These are phyloP conservation scores for Sugiyamaella smithiae DNA, from an alignment of 805 yeast species.

Conservation along the genomic window DNA sequence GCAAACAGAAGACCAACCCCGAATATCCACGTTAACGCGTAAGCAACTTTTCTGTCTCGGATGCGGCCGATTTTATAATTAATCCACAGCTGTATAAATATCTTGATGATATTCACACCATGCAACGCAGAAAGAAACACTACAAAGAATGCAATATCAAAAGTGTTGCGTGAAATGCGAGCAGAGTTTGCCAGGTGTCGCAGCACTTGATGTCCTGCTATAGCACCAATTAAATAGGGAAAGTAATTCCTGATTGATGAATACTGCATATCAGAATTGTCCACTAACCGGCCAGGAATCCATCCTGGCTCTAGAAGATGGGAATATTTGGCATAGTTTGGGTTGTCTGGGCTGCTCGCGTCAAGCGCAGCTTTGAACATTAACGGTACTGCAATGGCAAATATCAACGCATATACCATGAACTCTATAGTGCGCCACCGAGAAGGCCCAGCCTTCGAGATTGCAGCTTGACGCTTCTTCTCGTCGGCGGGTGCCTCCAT, in stretches of 20 bases:
- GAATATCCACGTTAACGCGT: conserved; percentile 60
- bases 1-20: conserved; percentile 75
- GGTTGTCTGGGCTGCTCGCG: conserved; percentile 62
- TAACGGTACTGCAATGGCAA: conserved; percentile 70
- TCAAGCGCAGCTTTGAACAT: conserved; percentile 80
- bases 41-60: conserved; percentile 13
- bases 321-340: conserved; percentile 64
- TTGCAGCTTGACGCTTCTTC: conserved; percentile 29
- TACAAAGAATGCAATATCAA: conserved; percentile 72
- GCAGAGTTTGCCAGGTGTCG: conserved; percentile 39
- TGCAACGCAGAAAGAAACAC: conserved; percentile 70
- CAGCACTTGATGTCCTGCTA: conserved; percentile 50
- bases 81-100: conserved; percentile 55
- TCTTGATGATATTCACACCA: conserved; percentile 68
- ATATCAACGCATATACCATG: conserved; percentile 59
- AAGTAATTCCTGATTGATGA: conserved; percentile 82
- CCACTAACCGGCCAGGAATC: conserved; percentile 72
- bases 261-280: conserved; percentile 89
- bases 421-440: conserved; percentile 81
- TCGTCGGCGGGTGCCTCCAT: conserved; percentile 36
- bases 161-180: conserved; percentile 44
- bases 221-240: conserved; percentile 54
- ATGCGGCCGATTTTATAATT: conserved; percentile 49
- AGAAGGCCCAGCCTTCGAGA: conserved; percentile 38
- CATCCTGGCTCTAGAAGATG: conserved; percentile 74